These are phyloP conservation scores for Parietichytrium sp. DNA, from an alignment of 108 stramenopile species.

Conservation along the genomic window DNA sequence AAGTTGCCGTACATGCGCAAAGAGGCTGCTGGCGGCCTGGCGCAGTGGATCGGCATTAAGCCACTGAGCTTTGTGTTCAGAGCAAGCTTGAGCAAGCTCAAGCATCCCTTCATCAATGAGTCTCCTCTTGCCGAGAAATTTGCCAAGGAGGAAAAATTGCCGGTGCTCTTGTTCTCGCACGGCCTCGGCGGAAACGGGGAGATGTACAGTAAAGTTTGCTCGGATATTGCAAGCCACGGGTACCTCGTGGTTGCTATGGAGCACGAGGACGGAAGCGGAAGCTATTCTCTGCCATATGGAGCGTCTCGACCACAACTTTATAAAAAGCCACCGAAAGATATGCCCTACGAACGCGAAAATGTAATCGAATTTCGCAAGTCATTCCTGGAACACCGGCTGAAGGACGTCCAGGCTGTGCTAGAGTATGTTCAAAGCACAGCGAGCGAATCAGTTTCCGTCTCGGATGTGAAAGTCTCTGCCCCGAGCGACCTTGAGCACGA, in stretches of 20 bases:
- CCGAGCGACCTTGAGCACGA: neutral
- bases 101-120: conserved; percentile 49
- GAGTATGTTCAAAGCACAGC: neutral
- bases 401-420: neutral
- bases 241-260: conserved; percentile 35
- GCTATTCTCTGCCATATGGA: conserved; percentile 34
- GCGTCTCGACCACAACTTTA: neutral
- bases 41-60: conserved; percentile 47
- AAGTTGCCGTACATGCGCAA: conserved; percentile 50
- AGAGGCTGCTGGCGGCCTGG: conserved; percentile 50
- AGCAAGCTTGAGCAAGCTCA: conserved; percentile 43
- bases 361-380: neutral
- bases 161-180: conserved; percentile 31
- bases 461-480: neutral
- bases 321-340: neutral
- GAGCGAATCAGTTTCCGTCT: neutral
- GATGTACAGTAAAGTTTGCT: conserved; percentile 35
- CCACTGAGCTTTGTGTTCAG: neutral
- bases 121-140: conserved; percentile 21
- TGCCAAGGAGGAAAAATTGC: neutral
- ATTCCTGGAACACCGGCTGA: neutral
- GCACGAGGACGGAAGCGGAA: conserved; percentile 36
- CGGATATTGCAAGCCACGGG: conserved; percentile 23
- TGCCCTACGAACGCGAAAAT: neutral
- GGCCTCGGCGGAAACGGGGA: conserved; percentile 31